phyloP scores from a whole-genome alignment of 768 basidiomycete genomes.

The Nidularia sp. region DNA sequence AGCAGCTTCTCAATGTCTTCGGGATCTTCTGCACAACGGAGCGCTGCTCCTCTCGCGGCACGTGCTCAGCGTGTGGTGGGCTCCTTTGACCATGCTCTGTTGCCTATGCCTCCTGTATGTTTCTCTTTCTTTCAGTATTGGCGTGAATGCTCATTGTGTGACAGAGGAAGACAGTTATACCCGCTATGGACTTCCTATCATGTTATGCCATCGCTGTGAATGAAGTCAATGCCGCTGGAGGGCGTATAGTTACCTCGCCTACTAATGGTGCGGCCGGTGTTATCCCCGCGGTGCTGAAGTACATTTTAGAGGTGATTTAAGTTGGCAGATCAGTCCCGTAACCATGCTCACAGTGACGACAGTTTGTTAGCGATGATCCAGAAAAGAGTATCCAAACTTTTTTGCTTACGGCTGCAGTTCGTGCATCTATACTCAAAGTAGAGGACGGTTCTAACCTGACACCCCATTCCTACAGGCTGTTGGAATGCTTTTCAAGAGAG shows the following conservation, averaged over 20 bases:
- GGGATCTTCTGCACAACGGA: not conserved
- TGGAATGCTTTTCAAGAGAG: conserved; percentile 95
- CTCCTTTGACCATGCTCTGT: conserved; percentile 71
- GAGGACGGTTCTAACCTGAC: conserved; percentile 2
- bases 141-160: not conserved
- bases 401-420: conserved; percentile 80
- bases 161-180: conserved; percentile 82
- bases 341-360: conserved; percentile 6
- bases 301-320: conserved; percentile 66
- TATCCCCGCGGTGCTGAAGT: conserved; percentile 90
- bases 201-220: conserved; percentile 95
- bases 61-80: conserved; percentile 56
- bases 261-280: conserved; percentile 94
- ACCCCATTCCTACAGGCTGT: conserved; percentile 49
- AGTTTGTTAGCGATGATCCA: conserved; percentile 90
- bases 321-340: conserved; percentile 1
- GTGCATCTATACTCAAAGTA: conserved; percentile 16
- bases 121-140: not conserved
- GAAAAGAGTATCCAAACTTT: conserved; percentile 88
- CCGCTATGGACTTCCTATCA: conserved; percentile 89
- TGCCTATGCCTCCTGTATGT: conserved; percentile 81
- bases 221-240: conserved; percentile 91
- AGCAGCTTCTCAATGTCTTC: not conserved
- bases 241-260: conserved; percentile 91
- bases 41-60: conserved; percentile 8